phyloP scores from a whole-genome alignment of 179 eudicot genomes.

The Camellia oleifera region DNA sequence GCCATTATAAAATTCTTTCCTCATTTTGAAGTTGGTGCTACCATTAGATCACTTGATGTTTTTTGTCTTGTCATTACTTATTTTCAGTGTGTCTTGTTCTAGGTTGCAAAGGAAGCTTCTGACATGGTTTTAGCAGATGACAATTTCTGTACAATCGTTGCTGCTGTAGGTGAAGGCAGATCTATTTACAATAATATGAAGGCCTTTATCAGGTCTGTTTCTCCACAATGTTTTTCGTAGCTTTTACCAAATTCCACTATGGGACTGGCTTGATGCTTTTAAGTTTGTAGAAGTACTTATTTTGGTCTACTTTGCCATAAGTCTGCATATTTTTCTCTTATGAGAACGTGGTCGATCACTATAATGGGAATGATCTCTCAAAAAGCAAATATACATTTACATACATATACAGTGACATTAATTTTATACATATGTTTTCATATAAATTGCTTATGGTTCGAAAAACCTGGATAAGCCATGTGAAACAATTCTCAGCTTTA shows the following conservation, averaged over 20 bases:
- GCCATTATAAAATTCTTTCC: neutral
- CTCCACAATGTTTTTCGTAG: neutral
- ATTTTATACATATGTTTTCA: too few species aligned
- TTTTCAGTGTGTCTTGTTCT: slow-evolving; percentile 13
- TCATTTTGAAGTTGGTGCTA: slow-evolving; percentile 5
- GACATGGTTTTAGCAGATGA: slow-evolving; percentile 98
- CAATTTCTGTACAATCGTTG: slow-evolving; percentile 93
- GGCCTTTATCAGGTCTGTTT: slow-evolving; percentile 81
- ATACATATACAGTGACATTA: too few species aligned
- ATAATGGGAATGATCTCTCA: neutral
- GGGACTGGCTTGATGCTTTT: neutral
- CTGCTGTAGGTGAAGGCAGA: slow-evolving; percentile 97
- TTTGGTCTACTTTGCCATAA: neutral
- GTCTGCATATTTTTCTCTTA: neutral
- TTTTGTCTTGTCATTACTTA: neutral
- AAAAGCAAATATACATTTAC: neutral
- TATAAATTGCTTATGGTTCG: neutral
- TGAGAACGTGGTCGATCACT: neutral
- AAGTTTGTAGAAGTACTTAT: neutral
- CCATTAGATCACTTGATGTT: neutral
- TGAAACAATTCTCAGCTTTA: neutral
- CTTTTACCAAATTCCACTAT: neutral
- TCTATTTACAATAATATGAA: slow-evolving; percentile 97
- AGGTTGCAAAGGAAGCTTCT: slow-evolving; percentile 99
- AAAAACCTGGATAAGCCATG: neutral